Evolutionary conservation across 768 basidiomycete genomes (phyloP).

Genomic region (Lentinus tigrinus): DNA sequence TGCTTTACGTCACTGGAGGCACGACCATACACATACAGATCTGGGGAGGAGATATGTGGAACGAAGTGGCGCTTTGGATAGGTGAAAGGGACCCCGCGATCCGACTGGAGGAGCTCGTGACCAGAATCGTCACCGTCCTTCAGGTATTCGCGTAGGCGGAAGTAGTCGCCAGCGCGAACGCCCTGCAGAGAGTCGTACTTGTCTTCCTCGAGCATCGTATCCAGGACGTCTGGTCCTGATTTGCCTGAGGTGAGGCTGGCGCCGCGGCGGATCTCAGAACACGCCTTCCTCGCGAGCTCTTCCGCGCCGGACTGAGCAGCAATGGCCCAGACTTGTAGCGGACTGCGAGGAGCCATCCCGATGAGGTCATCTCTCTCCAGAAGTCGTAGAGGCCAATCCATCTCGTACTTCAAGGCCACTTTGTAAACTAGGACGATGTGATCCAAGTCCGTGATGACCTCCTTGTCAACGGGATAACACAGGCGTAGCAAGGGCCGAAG

Average conservation of each 20-base stretch:
- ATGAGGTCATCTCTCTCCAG: slow-evolving; percentile 16
- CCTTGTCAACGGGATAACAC: slow-evolving; percentile 33
- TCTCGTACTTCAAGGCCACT: slow-evolving; percentile 7
- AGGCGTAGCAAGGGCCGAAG: slow-evolving; percentile 33
- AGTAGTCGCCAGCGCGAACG: slow-evolving; percentile 1
- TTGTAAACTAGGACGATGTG: not conserved
- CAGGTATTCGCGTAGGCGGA: not conserved
- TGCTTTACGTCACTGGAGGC: too few relatives aligned
- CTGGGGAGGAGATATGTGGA: too few relatives aligned
- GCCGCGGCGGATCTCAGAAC: not conserved
- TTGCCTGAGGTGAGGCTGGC: not conserved
- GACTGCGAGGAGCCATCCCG: slow-evolving; percentile 16
- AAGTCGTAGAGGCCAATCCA: not conserved
- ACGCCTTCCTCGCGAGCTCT: not conserved
- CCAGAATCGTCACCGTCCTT: not conserved
- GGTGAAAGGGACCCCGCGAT: too few relatives aligned
- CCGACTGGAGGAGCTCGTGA: not conserved
- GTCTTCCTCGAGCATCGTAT: not conserved
- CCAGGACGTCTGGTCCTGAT: not conserved
- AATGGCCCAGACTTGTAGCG: slow-evolving; percentile 28
- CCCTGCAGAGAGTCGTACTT: not conserved
- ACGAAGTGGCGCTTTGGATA: not conserved
- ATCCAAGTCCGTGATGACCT: slow-evolving; percentile 3
- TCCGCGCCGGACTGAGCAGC: not conserved
- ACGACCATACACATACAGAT: too few relatives aligned